Evolutionary conservation across 2,329 filamentous ascomycete species (phyloP).

Genomic region (Fusarium sublunatum): DNA sequence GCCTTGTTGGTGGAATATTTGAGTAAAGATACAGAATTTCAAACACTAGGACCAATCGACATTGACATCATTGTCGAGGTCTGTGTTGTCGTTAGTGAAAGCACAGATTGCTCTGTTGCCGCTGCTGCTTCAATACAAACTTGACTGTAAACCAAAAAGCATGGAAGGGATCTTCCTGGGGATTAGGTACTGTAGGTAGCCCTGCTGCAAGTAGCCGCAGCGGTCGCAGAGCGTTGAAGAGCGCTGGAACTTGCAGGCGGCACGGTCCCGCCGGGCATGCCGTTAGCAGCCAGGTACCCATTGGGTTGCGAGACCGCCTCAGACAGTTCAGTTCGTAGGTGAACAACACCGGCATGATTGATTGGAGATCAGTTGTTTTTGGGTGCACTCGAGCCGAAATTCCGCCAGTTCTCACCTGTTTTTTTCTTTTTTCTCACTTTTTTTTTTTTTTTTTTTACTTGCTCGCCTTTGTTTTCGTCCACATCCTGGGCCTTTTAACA

Average conservation of each 20-base stretch:
- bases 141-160: not conserved
- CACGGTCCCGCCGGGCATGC: constrained; percentile 18
- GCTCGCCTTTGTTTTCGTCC: not conserved
- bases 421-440: not conserved
- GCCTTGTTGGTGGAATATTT: constrained; percentile 7
- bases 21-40: not conserved
- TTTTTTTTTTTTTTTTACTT: not conserved
- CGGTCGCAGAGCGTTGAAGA: constrained; percentile 29
- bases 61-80: constrained; percentile 12
- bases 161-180: constrained; percentile 7
- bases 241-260: constrained; percentile 36
- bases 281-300: constrained; percentile 15
- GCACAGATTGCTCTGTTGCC: constrained; percentile 21
- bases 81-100: not conserved
- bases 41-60: not conserved
- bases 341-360: constrained; percentile 39
- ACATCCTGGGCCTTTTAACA: constrained; percentile 15
- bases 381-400: constrained; percentile 27
- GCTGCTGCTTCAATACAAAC: constrained; percentile 2
- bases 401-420: constrained; percentile 26
- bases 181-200: constrained; percentile 10
- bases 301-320: constrained; percentile 17
- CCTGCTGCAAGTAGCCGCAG: constrained; percentile 32
- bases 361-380: constrained; percentile 38
- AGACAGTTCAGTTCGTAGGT: constrained; percentile 12